A percentile compares a stretch with the other conserved stretches of the same genome.
These are phyloP conservation scores for Debaryomyces psychrophilus DNA, from an alignment of 1,139 yeast species.

Conservation along the genomic window DNA sequence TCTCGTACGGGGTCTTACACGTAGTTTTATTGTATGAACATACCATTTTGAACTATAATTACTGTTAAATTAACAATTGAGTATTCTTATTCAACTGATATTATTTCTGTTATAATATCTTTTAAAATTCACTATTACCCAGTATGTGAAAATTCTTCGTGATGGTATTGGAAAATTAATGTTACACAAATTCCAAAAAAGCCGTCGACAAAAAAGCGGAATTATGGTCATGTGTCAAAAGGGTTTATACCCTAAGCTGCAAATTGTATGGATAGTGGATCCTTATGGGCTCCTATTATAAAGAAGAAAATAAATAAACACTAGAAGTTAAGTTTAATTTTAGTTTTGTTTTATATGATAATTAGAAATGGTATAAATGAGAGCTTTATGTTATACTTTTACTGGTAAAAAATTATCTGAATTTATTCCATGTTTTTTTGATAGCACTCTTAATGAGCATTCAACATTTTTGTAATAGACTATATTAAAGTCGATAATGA, in stretches of 20 bases:
- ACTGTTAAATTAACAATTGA: slow-evolving; percentile 11
- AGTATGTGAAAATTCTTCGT: slow-evolving; percentile 9
- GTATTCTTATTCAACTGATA: slow-evolving; percentile 8
- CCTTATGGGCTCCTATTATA: no score
- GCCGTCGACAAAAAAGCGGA: not conserved
- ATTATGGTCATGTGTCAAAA: not conserved
- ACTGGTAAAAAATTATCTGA: no score
- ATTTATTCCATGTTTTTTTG: no score
- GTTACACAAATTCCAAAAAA: slow-evolving; percentile 2
- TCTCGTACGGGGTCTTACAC: not conserved
- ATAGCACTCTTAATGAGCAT: no score
- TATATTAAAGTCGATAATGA: no score
- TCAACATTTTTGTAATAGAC: no score
- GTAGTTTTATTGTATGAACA: slow-evolving; percentile 10
- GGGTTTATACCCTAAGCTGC: slow-evolving; percentile 7
- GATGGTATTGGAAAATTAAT: slow-evolving; percentile 8
- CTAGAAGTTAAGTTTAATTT: no score
- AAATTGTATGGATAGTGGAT: not conserved
- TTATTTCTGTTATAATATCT: slow-evolving; percentile 1
- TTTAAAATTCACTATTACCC: slow-evolving; percentile 2
- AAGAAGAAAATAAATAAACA: no score
- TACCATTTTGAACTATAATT: slow-evolving; percentile 18
- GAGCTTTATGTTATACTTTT: no score
- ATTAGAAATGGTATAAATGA: no score
- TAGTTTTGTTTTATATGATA: no score